Evolutionary conservation across 1,139 yeast species (phyloP).

Genomic region (Taiozyma onychis): DNA sequence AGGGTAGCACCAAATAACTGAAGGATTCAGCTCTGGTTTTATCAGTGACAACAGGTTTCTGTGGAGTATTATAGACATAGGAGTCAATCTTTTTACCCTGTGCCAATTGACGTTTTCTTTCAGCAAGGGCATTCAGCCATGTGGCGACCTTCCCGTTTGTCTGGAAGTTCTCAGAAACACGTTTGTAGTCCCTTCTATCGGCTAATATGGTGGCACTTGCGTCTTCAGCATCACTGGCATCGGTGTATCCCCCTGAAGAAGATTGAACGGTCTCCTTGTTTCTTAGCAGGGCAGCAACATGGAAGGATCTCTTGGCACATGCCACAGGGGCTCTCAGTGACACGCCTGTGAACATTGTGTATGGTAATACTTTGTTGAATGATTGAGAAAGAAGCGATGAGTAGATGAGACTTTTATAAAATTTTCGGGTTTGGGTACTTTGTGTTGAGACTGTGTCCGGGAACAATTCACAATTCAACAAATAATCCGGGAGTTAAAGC

Average conservation of each 20-base stretch:
- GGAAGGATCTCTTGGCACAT: neutral
- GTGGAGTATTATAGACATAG: conserved; percentile 65
- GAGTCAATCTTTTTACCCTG: conserved; percentile 71
- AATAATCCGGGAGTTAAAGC: no score
- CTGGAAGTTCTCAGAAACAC: conserved; percentile 25
- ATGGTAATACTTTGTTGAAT: neutral
- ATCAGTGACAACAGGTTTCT: conserved; percentile 65
- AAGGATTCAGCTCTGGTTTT: conserved; percentile 74
- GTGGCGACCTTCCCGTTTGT: conserved; percentile 49
- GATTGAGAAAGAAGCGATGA: neutral
- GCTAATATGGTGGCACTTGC: conserved; percentile 61
- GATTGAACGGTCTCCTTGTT: neutral
- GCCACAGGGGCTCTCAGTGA: neutral
- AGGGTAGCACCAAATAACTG: conserved; percentile 67
- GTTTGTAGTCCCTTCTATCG: conserved; percentile 37
- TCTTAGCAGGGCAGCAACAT: neutral
- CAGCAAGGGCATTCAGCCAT: conserved; percentile 81
- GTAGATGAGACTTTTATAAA: neutral
- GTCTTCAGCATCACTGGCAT: conserved; percentile 46
- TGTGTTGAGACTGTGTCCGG: neutral
- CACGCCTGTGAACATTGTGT: neutral
- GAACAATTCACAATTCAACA: neutral
- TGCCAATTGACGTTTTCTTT: conserved; percentile 60
- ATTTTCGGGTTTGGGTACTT: neutral
- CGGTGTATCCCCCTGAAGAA: conserved; percentile 15